Evolutionary conservation across 177 flowering plant genomes (phyloP).

Genomic region (Vitis hybrid): DNA sequence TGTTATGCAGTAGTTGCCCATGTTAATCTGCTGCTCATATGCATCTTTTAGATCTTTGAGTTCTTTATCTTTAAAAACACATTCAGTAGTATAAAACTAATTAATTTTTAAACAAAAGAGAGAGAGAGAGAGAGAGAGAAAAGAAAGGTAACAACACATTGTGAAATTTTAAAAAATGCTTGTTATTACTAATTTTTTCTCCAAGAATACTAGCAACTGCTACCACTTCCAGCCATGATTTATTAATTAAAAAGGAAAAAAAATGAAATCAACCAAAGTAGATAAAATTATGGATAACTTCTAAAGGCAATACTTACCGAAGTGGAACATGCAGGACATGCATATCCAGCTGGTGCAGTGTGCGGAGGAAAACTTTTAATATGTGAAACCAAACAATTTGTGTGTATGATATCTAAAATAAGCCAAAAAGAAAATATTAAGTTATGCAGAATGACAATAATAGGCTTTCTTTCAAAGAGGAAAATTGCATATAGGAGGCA

Average conservation of each 20-base stretch:
- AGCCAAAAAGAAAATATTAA: background rate
- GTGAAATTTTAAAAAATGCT: too few relatives aligned
- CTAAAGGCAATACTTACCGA: conserved; percentile 47
- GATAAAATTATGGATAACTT: background rate
- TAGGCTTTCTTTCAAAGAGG: background rate
- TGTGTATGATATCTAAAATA: conserved; percentile 77
- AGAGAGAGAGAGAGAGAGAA: too few relatives aligned
- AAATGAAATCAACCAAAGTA: background rate
- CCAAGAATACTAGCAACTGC: too few relatives aligned
- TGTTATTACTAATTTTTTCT: too few relatives aligned
- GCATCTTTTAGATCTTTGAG: too few relatives aligned
- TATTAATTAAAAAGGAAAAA: background rate
- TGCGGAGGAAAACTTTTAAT: conserved; percentile 84
- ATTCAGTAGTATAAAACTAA: too few relatives aligned
- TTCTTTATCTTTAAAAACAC: too few relatives aligned
- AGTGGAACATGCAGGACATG: conserved; percentile 85
- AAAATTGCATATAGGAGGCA: conserved; percentile 2
- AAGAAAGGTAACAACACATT: too few relatives aligned
- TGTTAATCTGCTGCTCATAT: too few relatives aligned
- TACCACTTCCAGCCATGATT: too few relatives aligned
- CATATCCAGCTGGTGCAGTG: conserved; percentile 96
- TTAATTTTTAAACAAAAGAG: too few relatives aligned
- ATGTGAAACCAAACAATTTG: conserved; percentile 85
- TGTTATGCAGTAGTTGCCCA: too few relatives aligned
- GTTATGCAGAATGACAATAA: conserved; percentile 3